phyloP scores from a whole-genome alignment of 106 monocot species.

The Xerophyta viscosa region DNA sequence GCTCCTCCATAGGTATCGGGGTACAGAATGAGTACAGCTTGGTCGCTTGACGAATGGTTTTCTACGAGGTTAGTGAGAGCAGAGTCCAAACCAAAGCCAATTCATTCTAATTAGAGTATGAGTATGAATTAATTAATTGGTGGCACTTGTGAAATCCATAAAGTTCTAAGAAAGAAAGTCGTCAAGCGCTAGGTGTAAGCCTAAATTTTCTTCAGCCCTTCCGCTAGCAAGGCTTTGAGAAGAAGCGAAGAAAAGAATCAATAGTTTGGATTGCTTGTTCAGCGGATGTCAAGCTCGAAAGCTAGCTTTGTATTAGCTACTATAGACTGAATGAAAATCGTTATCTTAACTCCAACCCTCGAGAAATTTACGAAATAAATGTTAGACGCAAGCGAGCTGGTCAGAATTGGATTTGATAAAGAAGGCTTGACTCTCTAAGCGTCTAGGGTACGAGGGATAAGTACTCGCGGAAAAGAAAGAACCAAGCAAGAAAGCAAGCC shows the following conservation, averaged over 20 bases:
- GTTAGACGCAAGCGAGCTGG: too few species aligned
- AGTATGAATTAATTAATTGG: conserved; percentile 4
- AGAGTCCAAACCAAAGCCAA: conserved; percentile 5
- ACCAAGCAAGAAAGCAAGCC: too few species aligned
- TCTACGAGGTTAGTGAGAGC: conserved; percentile 5
- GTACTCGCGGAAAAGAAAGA: too few species aligned
- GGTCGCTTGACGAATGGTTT: conserved; percentile 5
- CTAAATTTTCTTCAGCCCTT: conserved; percentile 3
- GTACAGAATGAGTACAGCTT: conserved; percentile 1
- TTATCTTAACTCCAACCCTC: not conserved
- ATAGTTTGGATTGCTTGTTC: not conserved
- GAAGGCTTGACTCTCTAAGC: too few species aligned
- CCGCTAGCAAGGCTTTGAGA: not conserved
- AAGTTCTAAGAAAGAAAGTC: conserved; percentile 3
- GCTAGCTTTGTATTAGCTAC: conserved; percentile 5
- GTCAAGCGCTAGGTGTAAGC: conserved; percentile 1
- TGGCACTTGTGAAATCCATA: conserved; percentile 1
- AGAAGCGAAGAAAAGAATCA: not conserved
- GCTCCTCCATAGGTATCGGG: too few species aligned
- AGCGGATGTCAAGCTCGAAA: conserved; percentile 6
- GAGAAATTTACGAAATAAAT: too few species aligned
- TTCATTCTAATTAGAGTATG: conserved; percentile 5
- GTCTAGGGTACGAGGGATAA: too few species aligned
- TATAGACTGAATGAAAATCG: conserved; percentile 5
- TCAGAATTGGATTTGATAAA: too few species aligned